A percentile compares a stretch with the other conserved stretches of the same genome.
Evolutionary conservation across 2,329 filamentous ascomycete genomes (phyloP).

Genomic region (Calonectria pseudoturangicola): DNA sequence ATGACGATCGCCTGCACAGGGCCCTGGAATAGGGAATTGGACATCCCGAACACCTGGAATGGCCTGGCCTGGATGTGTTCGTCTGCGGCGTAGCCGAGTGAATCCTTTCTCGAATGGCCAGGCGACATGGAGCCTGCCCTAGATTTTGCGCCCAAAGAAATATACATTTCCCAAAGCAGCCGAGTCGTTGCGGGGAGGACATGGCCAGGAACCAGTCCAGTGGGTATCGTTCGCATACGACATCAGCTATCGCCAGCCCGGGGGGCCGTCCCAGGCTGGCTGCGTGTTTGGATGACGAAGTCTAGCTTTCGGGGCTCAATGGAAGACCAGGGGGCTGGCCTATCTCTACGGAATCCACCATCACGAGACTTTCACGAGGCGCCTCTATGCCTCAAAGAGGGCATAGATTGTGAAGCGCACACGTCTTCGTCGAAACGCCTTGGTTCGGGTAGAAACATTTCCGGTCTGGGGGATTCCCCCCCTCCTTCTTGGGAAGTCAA

Average conservation of each 20-base stretch:
- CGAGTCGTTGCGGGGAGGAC: constrained; percentile 30
- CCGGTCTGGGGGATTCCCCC: constrained; percentile 18
- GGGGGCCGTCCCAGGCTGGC: background rate
- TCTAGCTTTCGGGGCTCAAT: constrained; percentile 23
- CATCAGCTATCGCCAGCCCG: constrained; percentile 33
- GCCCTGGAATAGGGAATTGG: constrained; percentile 46
- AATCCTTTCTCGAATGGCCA: constrained; percentile 7
- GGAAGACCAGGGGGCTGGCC: constrained; percentile 9
- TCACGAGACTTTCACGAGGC: constrained; percentile 28
- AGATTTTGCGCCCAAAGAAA: constrained; percentile 32
- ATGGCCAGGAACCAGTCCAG: constrained; percentile 20
- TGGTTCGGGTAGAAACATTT: constrained; percentile 20
- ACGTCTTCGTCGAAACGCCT: background rate
- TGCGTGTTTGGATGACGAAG: constrained; percentile 24
- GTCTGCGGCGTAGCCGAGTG: constrained; percentile 16
- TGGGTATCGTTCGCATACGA: constrained; percentile 33
- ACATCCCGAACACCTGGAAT: constrained; percentile 36
- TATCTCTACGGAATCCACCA: constrained; percentile 25
- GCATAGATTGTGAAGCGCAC: constrained; percentile 1
- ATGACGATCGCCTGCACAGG: constrained; percentile 51
- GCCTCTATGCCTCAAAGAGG: background rate
- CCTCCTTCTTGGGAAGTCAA: background rate
- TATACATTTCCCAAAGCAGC: background rate
- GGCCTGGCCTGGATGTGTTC: constrained; percentile 26
- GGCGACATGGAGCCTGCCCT: constrained; percentile 16